Conservation (phyloP, 306 rosid genomes). For the Spatholobus suberectus region DNA sequence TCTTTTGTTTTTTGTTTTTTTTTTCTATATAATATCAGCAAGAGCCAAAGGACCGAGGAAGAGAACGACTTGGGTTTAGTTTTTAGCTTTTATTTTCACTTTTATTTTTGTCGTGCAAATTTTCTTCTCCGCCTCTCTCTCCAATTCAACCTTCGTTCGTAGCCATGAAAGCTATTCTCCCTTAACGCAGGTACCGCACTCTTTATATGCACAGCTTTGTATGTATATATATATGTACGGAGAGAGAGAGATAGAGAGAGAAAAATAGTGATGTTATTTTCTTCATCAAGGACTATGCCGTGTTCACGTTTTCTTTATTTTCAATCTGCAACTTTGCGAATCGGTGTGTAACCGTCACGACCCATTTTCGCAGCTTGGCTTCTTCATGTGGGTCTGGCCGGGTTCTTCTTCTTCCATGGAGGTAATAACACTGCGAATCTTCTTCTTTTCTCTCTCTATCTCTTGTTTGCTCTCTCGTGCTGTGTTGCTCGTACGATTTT, state of each 20-base stretch:
- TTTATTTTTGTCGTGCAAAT: slow-evolving; percentile 22
- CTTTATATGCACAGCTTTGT: slow-evolving; percentile 15
- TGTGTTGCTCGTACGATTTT: slow-evolving; percentile 49
- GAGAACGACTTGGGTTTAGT: slow-evolving; percentile 57
- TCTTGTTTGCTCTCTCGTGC: slow-evolving; percentile 31
- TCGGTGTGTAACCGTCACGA: slow-evolving; percentile 59
- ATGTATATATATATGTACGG: slow-evolving; percentile 9
- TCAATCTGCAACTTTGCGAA: slow-evolving; percentile 54
- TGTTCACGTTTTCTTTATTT: slow-evolving; percentile 63
- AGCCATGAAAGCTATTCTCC: slow-evolving; percentile 67
- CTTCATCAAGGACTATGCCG: not conserved
- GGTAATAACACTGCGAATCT: slow-evolving; percentile 46
- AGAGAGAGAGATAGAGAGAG: not conserved
- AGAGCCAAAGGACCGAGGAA: not conserved
- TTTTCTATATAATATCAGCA: slow-evolving; percentile 48
- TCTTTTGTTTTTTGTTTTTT: too few relatives aligned
- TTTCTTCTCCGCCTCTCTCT: slow-evolving; percentile 19
- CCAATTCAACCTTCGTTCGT: slow-evolving; percentile 65
- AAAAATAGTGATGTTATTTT: not conserved
- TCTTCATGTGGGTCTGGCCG: slow-evolving; percentile 55
- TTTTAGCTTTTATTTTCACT: slow-evolving; percentile 5
- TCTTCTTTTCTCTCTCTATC: not conserved
- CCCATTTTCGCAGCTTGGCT: slow-evolving; percentile 65
- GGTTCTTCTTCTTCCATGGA: slow-evolving; percentile 52
- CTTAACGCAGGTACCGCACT: slow-evolving; percentile 60